phyloP scores from a whole-genome alignment of 139 green algal species.

The Chlorella ohadii region DNA sequence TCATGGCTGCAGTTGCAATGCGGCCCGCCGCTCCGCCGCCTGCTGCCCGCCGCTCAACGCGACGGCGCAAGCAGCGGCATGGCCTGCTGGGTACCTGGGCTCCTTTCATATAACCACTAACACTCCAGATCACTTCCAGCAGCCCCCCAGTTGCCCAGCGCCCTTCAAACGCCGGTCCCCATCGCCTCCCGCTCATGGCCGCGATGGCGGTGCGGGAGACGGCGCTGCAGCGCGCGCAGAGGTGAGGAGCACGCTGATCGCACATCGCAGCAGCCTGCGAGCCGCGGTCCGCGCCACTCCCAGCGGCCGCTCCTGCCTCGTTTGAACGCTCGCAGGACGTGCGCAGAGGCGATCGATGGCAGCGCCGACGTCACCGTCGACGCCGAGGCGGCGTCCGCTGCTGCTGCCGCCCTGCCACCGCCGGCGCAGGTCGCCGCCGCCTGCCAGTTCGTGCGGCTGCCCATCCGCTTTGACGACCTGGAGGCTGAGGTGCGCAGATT shows the following conservation, averaged over 20 bases:
- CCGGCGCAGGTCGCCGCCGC: slow-evolving; percentile 13
- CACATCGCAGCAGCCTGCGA: not conserved
- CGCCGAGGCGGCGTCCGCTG: slow-evolving; percentile 7
- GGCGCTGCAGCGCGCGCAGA: slow-evolving; percentile 1
- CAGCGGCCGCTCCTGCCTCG: not conserved
- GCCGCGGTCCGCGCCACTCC: too few relatives aligned
- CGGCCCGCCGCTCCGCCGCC: too few relatives aligned
- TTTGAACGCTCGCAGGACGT: slow-evolving; percentile 26
- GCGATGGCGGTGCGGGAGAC: not conserved
- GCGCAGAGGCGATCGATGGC: slow-evolving; percentile 33
- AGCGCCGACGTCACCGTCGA: slow-evolving; percentile 38
- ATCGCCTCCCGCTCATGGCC: not conserved
- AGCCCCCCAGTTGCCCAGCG: too few relatives aligned
- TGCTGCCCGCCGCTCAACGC: too few relatives aligned
- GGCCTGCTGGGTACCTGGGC: too few relatives aligned
- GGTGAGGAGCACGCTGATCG: not conserved
- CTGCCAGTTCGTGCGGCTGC: slow-evolving; percentile 46
- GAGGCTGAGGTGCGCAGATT: slow-evolving; percentile 61
- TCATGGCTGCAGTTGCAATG: too few relatives aligned
- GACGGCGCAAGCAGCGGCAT: too few relatives aligned
- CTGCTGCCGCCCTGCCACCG: slow-evolving; percentile 26
- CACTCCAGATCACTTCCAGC: too few relatives aligned
- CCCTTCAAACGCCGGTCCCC: too few relatives aligned
- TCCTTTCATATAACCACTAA: too few relatives aligned
- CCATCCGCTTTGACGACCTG: slow-evolving; percentile 60